These are phyloP conservation scores for Quercus glauca DNA, from an alignment of 306 rosid genomes.

Conservation along the genomic window DNA sequence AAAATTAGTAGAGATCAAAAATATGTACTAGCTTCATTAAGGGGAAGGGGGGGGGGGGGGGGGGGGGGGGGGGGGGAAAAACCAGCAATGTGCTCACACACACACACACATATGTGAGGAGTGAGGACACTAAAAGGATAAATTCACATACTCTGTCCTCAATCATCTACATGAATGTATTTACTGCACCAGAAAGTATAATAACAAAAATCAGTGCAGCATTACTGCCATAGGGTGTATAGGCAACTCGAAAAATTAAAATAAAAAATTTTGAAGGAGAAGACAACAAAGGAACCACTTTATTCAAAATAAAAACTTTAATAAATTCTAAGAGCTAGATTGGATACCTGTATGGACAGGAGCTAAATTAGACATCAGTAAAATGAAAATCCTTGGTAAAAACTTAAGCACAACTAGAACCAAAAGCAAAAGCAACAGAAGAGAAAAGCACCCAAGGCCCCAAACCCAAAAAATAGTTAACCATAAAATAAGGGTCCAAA, in stretches of 20 bases:
- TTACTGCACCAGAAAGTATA: too few species aligned
- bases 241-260: neutral
- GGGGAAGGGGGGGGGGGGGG: too few species aligned
- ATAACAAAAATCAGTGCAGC: neutral
- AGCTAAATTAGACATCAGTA: neutral
- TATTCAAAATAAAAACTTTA: neutral
- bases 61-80: fast-evolving
- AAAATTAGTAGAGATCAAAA: neutral
- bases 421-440: too few species aligned
- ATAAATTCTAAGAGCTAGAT: neutral
- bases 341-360: neutral
- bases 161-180: neutral
- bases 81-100: too few species aligned
- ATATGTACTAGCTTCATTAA: too few species aligned
- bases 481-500: neutral
- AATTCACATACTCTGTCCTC: neutral
- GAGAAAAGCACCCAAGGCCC: too few species aligned
- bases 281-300: neutral
- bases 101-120: too few species aligned
- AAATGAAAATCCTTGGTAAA: neutral
- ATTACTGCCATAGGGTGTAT: neutral
- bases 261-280: neutral
- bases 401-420: too few species aligned
- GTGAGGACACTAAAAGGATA: neutral
- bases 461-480: neutral